A percentile compares a stretch with the other conserved stretches of the same genome.
Evolutionary conservation across 768 basidiomycete species (phyloP).

Genomic region (Suillus placidus): DNA sequence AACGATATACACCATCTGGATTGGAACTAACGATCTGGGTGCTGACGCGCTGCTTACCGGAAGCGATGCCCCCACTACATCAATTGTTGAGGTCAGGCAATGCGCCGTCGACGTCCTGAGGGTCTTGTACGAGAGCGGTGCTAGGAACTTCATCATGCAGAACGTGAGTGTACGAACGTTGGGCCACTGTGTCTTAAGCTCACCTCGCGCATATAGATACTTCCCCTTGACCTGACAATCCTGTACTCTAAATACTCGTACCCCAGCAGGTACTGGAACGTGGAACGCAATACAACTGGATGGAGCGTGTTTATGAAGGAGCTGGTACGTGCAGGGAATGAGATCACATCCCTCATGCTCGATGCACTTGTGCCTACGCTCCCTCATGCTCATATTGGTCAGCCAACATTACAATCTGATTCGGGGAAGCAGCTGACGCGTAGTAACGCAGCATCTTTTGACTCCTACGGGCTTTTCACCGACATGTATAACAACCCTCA

Average conservation of each 20-base stretch:
- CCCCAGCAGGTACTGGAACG: constrained; percentile 53
- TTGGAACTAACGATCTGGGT: constrained; percentile 70
- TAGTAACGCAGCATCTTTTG: constrained; percentile 51
- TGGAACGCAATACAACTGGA: constrained; percentile 54
- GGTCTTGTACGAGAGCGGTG: constrained; percentile 56
- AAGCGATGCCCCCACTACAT: constrained; percentile 45
- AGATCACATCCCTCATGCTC: constrained; percentile 53
- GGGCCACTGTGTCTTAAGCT: neutral
- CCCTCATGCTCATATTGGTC: constrained; percentile 60
- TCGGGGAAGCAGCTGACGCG: neutral
- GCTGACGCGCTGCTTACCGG: constrained; percentile 56
- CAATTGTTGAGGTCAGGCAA: constrained; percentile 56
- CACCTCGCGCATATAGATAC: constrained; percentile 45
- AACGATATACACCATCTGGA: constrained; percentile 69
- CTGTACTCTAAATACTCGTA: constrained; percentile 52
- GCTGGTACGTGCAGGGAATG: constrained; percentile 53
- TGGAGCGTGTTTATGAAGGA: constrained; percentile 61
- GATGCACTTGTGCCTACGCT: constrained; percentile 50
- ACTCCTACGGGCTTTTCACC: constrained; percentile 60
- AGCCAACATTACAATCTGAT: constrained; percentile 15
- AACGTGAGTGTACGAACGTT: constrained; percentile 46
- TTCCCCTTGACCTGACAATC: constrained; percentile 53
- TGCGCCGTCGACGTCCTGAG: constrained; percentile 67
- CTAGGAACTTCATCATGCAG: constrained; percentile 69
- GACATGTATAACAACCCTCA: constrained; percentile 58